Base-by-base conservation (phyloP, 345 rosid genomes). In the Salix caprea region DNA sequence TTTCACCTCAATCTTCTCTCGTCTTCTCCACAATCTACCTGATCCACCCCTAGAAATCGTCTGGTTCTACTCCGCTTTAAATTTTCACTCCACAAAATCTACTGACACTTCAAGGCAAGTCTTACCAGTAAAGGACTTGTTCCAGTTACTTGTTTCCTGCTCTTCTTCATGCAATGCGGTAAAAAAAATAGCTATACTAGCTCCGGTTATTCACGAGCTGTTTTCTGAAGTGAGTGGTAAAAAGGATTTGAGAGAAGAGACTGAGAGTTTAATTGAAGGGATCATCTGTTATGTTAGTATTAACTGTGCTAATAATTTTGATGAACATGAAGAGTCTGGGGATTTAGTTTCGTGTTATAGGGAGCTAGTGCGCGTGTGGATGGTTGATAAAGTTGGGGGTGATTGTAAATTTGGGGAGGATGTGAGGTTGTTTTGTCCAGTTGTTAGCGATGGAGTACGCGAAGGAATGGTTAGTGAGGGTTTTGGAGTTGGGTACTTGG, bases 41-140 rank as follows among this genome's bases (percentile, higher is more conserved):
- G 79, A 89, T 52, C 92, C 96, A 6, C 90, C 91, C 0, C 89
- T 94, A 30, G 93, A 94, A 24, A 69, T 88, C 75, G 70, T 88
- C 37, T 94, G 94, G 97, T 90, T 94, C 80, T 89, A 90, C 85
- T 81, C 94, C 32, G 89, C 94, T 3, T 34, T 90, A 42, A 80
- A 86, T 28, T 87, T 84, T 34, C 85, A 86, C 83, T 77, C 91
- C 71, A 32, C 85, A 1, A 86, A 83, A 42, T 70, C 61, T 3
- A 62, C 76, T n/a, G 80, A 79, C 60, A 76, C 78, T 67, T 79
- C 80, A 32, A 65, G 61, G 44, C 84, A 74, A 54, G 74, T 88
- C 15, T 40, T 75, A 3, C 34, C 75, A 34, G 60, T 80, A 28
- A 87, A 85, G 58, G 86, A 89, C 61, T 75, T 89, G 75, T 90